A percentile compares a stretch with the other conserved stretches of the same genome.
phyloP scores from a whole-genome alignment of 768 basidiomycete species.

The Crucibulum laeve region DNA sequence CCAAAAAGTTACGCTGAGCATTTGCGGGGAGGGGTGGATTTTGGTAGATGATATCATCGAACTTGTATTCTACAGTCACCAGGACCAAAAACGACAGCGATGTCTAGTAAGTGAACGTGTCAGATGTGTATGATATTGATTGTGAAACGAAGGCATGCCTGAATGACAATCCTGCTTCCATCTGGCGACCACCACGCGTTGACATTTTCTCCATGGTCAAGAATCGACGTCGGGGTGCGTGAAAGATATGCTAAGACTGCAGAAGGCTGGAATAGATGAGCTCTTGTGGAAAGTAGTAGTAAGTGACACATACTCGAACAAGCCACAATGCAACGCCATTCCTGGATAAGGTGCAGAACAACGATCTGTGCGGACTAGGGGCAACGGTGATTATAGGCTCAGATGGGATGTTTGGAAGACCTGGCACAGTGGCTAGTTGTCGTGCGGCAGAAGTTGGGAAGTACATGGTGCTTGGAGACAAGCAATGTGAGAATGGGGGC shows the following conservation, averaged over 20 bases:
- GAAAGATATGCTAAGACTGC: conserved; percentile 68
- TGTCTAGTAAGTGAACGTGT: conserved; percentile 64
- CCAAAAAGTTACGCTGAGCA: conserved; percentile 64
- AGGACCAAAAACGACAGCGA: conserved; percentile 76
- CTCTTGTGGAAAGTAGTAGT: background rate
- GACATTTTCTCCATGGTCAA: conserved; percentile 80
- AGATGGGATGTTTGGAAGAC: conserved; percentile 56
- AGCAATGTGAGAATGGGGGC: background rate
- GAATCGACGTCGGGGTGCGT: conserved; percentile 71
- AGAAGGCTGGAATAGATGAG: conserved; percentile 48
- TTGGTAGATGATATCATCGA: conserved; percentile 52
- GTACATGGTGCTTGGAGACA: no score
- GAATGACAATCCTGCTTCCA: conserved; percentile 72
- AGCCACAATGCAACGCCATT: conserved; percentile 77
- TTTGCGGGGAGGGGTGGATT: conserved; percentile 45
- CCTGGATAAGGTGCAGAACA: conserved; percentile 74
- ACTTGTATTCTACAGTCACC: conserved; percentile 56
- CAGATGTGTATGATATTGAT: background rate
- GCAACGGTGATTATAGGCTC: conserved; percentile 56
- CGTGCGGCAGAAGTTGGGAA: conserved; percentile 80
- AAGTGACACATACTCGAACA: conserved; percentile 46
- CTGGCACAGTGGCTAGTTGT: conserved; percentile 66
- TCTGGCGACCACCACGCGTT: conserved; percentile 81
- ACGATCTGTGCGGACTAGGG: conserved; percentile 69
- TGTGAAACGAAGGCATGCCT: conserved; percentile 40